Conservation (phyloP, 2,329 filamentous ascomycete species). For the Xylaria sp. region DNA sequence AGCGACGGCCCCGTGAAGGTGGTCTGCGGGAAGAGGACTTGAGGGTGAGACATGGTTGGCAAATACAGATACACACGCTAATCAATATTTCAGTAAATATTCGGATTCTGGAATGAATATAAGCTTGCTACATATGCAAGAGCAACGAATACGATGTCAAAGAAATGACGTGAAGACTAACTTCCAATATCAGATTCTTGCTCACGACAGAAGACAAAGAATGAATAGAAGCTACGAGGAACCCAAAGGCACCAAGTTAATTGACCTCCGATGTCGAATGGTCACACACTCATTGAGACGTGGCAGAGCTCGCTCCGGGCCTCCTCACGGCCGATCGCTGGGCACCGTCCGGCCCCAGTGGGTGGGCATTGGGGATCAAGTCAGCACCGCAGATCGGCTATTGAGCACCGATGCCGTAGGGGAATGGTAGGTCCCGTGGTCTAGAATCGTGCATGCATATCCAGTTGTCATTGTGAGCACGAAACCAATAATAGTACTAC, state of each 20-base stretch:
- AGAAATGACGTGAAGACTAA: neutral
- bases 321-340: constrained; percentile 22
- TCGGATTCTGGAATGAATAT: neutral
- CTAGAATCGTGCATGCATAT: constrained; percentile 29
- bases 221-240: neutral
- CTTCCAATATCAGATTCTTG: neutral
- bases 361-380: constrained; percentile 11
- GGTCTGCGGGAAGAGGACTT: constrained; percentile 52
- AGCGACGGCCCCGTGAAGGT: constrained; percentile 51
- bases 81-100: neutral
- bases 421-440: constrained; percentile 19
- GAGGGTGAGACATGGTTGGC: constrained; percentile 61
- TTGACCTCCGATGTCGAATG: constrained; percentile 34
- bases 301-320: constrained; percentile 6
- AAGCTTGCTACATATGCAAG: constrained; percentile 6
- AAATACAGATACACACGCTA: constrained; percentile 9
- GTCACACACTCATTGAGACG: constrained; percentile 15
- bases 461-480: constrained; percentile 2
- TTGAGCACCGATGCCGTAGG: constrained; percentile 26
- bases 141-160: neutral
- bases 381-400: constrained; percentile 26
- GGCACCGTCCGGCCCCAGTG: neutral
- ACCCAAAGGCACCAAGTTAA: neutral
- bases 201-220: neutral
- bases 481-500: neutral